Evolutionary conservation across 2,329 filamentous ascomycete species (phyloP), one percentile per base, ranked within the genome.

Genomic region (Ophiostoma quercus): DNA sequence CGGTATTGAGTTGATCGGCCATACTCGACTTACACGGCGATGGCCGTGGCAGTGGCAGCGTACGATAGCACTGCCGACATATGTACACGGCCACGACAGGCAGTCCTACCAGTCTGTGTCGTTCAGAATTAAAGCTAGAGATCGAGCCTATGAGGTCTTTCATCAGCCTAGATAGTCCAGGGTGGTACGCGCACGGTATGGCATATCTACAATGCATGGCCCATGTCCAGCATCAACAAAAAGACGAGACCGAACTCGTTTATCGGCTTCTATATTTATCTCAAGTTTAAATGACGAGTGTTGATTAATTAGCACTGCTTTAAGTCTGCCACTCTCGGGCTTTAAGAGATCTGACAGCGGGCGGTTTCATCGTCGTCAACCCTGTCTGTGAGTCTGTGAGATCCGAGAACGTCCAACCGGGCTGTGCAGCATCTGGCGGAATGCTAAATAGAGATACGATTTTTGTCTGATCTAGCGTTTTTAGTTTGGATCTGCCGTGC

Each of bases 401-500:
- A 25, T 57, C 51, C 11, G 16, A 57, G n/a, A 25, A 57, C 51
- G n/a, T 57, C 22, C n/a, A 25, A 25, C 51, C 9, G 51, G 51
- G 43, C 43, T 47, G 16, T 47, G 16, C 43, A 47, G 8, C 25
- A 29, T 57, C 8, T 57, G 22, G 11, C 16, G 9, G n/a, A 57
- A 14, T 34, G 8, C 34, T 34, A 29, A 29, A 57, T 57, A 6
- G 51, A 14, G n/a, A 57, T 14, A 22, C 25, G n/a, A 16, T 25
- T 8, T 12, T 57, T 25, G n/a, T 57, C 51, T 12, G 51, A 22
- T 57, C n/a, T 57, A 4, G 51, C 16, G 51, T 57, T 57, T 57
- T 57, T 57, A 25, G 51, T 7, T 57, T 11, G 51, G 22, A 57
- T 57, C 51, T 57, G 51, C 51, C 51, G 51, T 57, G 51, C 51